Evolutionary conservation across 1,284 basidiomycete genomes (phyloP), one percentile per base, ranked within the genome.

Genomic region (Apiotrichum veenhuisii): DNA sequence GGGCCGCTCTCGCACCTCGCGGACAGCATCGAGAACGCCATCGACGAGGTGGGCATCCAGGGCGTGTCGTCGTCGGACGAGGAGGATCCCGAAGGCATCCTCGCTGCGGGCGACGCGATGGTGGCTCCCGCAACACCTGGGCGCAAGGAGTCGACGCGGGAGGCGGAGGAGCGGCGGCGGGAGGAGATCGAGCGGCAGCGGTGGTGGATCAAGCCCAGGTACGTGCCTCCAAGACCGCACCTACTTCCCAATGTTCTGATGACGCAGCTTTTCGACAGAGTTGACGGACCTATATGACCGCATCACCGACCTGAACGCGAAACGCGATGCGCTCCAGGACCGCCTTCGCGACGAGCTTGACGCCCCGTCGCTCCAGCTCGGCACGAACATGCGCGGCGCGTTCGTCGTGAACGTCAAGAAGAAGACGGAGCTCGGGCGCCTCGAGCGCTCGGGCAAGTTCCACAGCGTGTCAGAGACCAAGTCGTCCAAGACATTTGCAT

Each of bases 191-290:
- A 72, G 25, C 40, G 58, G n/a, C 62, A 55, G 37, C 59, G 63
- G 59, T 87, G 85, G 85, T 81, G 79, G 34, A 87, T 95, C 58
- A 85, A 83, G 60, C 86, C 89, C 23, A 80, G 81, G 91, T 93
- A 63, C 67, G 81, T 72, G 7, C 26, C 20, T 43, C 9, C 7
- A 10, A 1, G 45, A 26, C 45, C 40, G 44, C n/a, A 44, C 43
- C 12, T 11, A 38, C 8, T 17, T 2, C 5, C 22, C 22, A 7
- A 7, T 11, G 10, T 5, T 10, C 20, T 41, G 20, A 22, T 11
- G 3, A 9, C 14, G 15, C 63, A 93, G 91, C 44, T 92, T 87
- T 69, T 90, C 89, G 0, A 69, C 79, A 20, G 77, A 82, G 46
- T 76, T 94, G 8, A 61, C 67, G 23, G 54, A 65, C 0, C 74